A percentile compares a stretch with the other conserved stretches of the same genome.
These are phyloP conservation scores for Amanita jacksonii DNA, from an alignment of 768 basidiomycete genomes.

Conservation along the genomic window DNA sequence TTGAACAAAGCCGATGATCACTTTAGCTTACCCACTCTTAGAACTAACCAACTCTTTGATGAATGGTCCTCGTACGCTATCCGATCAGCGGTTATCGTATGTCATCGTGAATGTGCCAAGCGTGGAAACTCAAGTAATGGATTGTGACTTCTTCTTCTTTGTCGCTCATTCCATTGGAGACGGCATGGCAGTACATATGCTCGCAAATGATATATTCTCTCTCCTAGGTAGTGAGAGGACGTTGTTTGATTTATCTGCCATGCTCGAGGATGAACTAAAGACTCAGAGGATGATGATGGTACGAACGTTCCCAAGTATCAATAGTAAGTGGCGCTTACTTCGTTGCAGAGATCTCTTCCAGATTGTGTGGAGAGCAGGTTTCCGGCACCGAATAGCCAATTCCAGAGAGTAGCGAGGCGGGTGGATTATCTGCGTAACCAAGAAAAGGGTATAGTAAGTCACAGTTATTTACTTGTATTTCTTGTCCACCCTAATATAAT, in stretches of 20 bases:
- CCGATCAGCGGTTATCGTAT: slow-evolving; percentile 54
- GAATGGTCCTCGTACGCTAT: slow-evolving; percentile 70
- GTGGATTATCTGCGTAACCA: slow-evolving; percentile 51
- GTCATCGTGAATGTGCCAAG: slow-evolving; percentile 34
- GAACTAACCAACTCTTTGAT: slow-evolving; percentile 61
- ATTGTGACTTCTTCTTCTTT: slow-evolving; percentile 61
- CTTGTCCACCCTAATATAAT: not conserved
- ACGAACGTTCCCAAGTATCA: not conserved
- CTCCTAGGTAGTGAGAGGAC: slow-evolving; percentile 30
- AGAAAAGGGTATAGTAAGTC: slow-evolving; percentile 43
- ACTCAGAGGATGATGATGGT: slow-evolving; percentile 1
- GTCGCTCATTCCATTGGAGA: slow-evolving; percentile 80
- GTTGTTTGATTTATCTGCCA: not conserved
- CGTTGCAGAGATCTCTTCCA: slow-evolving; percentile 11
- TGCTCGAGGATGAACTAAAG: slow-evolving; percentile 2
- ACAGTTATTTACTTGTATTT: not conserved
- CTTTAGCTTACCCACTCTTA: slow-evolving; percentile 13
- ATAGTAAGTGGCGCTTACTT: not conserved
- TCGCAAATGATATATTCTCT: slow-evolving; percentile 74
- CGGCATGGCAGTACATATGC: slow-evolving; percentile 78
- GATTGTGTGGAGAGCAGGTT: slow-evolving; percentile 23
- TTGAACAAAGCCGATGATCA: not conserved
- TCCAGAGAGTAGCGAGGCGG: slow-evolving; percentile 36
- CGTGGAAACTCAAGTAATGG: slow-evolving; percentile 6
- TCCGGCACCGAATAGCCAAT: slow-evolving; percentile 22